Percentiles rank a stretch among this genome's conserved stretches.
phyloP scores from a whole-genome alignment of 2,329 filamentous ascomycete genomes.

The Cryphonectria nitschkei region DNA sequence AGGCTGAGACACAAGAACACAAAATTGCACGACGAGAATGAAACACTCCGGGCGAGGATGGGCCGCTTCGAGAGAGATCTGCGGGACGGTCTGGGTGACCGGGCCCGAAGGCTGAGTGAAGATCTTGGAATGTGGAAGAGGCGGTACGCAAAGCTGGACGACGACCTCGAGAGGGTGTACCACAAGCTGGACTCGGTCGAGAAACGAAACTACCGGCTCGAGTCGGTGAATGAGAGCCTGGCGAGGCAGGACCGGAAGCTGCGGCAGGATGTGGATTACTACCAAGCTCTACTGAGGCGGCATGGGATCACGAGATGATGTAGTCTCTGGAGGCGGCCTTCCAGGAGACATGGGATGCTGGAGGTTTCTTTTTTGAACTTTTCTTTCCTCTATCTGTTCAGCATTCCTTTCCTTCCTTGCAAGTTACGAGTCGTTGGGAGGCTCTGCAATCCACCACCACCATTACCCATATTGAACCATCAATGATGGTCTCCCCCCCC shows the following conservation, averaged over 20 bases:
- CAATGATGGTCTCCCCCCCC: no score
- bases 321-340: no score
- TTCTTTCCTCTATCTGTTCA: background rate
- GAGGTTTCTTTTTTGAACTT: background rate
- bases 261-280: slow-evolving; percentile 28
- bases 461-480: background rate
- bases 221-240: slow-evolving; percentile 23
- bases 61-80: slow-evolving; percentile 41
- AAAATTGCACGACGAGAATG: slow-evolving; percentile 44
- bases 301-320: slow-evolving; percentile 30
- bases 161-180: slow-evolving; percentile 31
- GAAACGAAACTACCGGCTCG: slow-evolving; percentile 34
- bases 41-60: slow-evolving; percentile 39
- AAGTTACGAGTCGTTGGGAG: background rate
- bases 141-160: slow-evolving; percentile 29
- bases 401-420: background rate
- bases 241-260: slow-evolving; percentile 20
- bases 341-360: slow-evolving; percentile 6
- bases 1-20: slow-evolving; percentile 40
- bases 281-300: slow-evolving; percentile 33
- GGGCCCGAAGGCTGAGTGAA: slow-evolving; percentile 28
- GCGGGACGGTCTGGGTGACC: slow-evolving; percentile 34
- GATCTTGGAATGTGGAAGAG: slow-evolving; percentile 36
- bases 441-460: background rate
- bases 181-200: slow-evolving; percentile 35